Evolutionary conservation across 306 rosid genomes (phyloP).

Genomic region (Astragalus membranaceus): DNA sequence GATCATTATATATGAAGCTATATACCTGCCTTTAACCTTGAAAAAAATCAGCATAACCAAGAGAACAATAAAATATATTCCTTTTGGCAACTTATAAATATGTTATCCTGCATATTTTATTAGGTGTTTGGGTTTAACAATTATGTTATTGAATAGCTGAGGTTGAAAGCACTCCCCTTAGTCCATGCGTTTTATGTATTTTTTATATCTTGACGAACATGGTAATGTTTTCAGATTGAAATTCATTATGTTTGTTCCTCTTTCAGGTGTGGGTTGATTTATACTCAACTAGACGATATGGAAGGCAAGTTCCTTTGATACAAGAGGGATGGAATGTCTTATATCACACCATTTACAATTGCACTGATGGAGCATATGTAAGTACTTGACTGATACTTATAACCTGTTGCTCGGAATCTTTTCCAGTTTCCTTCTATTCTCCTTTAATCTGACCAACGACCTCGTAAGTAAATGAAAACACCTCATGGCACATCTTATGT

Average conservation of each 20-base stretch:
- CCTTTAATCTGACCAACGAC: neutral
- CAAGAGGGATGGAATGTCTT: conserved; percentile 76
- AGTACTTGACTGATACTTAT: conserved; percentile 35
- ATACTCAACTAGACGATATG: conserved; percentile 74
- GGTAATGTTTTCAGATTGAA: conserved; percentile 5
- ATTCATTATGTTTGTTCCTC: neutral
- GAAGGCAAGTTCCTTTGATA: conserved; percentile 51
- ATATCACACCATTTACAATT: conserved; percentile 72
- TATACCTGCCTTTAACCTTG: neutral
- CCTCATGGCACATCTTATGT: neutral
- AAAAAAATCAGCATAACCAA: neutral
- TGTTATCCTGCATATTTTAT: neutral
- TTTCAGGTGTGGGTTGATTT: conserved; percentile 71
- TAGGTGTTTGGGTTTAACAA: neutral
- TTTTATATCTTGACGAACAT: neutral
- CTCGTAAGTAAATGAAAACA: neutral
- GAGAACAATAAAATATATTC: neutral
- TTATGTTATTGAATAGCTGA: neutral
- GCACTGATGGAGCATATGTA: conserved; percentile 89
- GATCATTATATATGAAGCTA: neutral
- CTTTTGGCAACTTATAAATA: neutral
- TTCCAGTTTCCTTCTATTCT: neutral
- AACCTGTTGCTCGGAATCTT: conserved; percentile 8
- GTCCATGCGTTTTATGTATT: neutral
- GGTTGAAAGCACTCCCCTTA: neutral